Conservation (phyloP, 2,329 filamentous ascomycete genomes). For the Ophiostoma tasmaniense region DNA sequence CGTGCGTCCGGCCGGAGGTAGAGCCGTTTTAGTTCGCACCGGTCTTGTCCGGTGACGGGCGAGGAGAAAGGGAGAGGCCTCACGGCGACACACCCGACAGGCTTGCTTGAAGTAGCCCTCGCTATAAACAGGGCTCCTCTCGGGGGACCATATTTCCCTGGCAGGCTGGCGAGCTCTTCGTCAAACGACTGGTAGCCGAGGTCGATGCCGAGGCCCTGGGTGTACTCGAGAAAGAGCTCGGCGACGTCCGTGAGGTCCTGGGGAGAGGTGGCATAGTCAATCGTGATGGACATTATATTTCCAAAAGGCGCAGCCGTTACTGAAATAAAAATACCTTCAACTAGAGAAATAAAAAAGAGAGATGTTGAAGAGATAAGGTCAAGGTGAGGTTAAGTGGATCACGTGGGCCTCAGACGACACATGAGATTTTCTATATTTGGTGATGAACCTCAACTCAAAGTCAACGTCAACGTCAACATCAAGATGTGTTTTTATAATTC, state of each 20-base stretch:
- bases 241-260: conserved; percentile 15
- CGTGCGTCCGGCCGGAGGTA: conserved; percentile 16
- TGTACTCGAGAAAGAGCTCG: conserved; percentile 18
- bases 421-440: neutral
- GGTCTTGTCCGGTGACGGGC: neutral
- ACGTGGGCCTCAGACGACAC: neutral
- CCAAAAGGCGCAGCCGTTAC: too few relatives aligned
- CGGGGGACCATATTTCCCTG: conserved; percentile 16
- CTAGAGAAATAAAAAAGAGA: neutral
- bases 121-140: conserved; percentile 15
- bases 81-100: conserved; percentile 16
- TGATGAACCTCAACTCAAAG: neutral
- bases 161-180: conserved; percentile 16
- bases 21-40: conserved; percentile 20
- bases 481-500: neutral
- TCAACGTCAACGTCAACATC: neutral
- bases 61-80: conserved; percentile 9
- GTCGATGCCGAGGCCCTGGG: conserved; percentile 18
- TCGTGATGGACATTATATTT: neutral
- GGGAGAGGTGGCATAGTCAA: conserved; percentile 5
- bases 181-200: conserved; percentile 20
- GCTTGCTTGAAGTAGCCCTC: neutral
- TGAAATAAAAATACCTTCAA: too few relatives aligned
- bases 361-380: neutral
- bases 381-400: neutral